Evolutionary conservation across 2,329 filamentous ascomycete genomes (phyloP), one percentile per base, ranked within the genome.

Genomic region (Curvularia spicifera): DNA sequence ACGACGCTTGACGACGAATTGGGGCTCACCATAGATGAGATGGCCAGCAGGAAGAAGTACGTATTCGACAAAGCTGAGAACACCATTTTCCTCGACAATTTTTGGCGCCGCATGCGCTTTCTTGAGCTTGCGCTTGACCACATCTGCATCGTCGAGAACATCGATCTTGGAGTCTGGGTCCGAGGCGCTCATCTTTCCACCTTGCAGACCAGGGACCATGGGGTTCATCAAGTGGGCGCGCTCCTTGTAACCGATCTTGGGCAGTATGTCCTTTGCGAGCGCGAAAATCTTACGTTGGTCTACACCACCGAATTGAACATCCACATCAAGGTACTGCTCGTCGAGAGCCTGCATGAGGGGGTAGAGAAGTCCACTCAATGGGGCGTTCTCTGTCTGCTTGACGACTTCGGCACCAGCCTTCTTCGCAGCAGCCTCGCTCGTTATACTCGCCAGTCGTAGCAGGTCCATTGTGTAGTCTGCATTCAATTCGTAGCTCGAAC

Each of bases 381-480:
- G 85, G 9, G 89, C 86, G 71, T 94, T 93, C 56, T 86, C 85
- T 3, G 89, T 87, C 81, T 98, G 93, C 83, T 98, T 98, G 65
- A 99, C 94, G 7, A 98, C 87, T 78, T 98, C 95, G 1, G 92
- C 91, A 39, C 94, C 94, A 0, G 94, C 93, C 78, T 92, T 95
- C 78, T 93, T 91, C 15, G 93, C 91, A 71, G 95, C 88, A 73
- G 93, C 87, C 78, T 93, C 87, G 13, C 88, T 89, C 5, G 90
- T 86, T 52, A 91, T 78, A 3, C 86, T 86, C 45, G 84, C 85
- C 64, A 98, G 76, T 72, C 90, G 87, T 80, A 93, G 94, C 33
- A 96, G 79, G 74, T 98, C 94, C 91, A 97, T 95, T 59, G 89
- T 86, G 80, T 97, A 98, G 42, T 83, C 77, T 18, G 80, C 70